Percentiles rank a stretch among this genome's conserved stretches.
These are phyloP conservation scores for Pythium utonaiense DNA, from an alignment of 352 stramenopile genomes.

Conservation along the genomic window DNA sequence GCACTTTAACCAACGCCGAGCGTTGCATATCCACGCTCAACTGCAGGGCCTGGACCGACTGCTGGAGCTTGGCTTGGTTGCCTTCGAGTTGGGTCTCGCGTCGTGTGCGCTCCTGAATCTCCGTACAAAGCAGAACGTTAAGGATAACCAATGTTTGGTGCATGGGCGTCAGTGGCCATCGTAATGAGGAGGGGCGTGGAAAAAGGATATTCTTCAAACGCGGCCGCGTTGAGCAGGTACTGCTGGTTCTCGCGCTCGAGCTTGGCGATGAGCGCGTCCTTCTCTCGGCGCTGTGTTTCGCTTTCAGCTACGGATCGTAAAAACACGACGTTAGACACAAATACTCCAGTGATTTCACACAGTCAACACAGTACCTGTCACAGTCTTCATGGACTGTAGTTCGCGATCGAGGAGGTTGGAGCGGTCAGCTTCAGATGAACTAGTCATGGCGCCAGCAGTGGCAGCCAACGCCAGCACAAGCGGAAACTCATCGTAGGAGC, in stretches of 20 bases:
- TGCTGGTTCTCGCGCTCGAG: constrained; percentile 86
- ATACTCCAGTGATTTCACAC: too few relatives aligned
- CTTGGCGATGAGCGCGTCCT: constrained; percentile 43
- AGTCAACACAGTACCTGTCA: constrained; percentile 27
- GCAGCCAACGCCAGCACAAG: constrained; percentile 74
- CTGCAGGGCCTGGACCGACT: constrained; percentile 57
- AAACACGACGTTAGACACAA: too few relatives aligned
- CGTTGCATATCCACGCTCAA: constrained; percentile 48
- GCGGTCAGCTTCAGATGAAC: constrained; percentile 59
- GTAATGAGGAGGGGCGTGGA: not conserved
- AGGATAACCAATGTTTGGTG: constrained; percentile 30
- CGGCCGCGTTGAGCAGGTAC: constrained; percentile 73
- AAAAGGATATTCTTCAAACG: constrained; percentile 87
- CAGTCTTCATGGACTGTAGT: constrained; percentile 44
- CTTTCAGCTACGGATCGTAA: not conserved
- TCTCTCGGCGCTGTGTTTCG: constrained; percentile 11
- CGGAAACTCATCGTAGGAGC: constrained; percentile 72
- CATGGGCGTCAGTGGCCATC: not conserved
- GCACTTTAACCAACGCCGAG: constrained; percentile 47
- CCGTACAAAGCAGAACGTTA: constrained; percentile 54
- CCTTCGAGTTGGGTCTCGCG: constrained; percentile 62
- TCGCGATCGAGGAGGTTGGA: constrained; percentile 62
- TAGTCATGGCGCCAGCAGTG: constrained; percentile 66
- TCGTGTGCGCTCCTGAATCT: constrained; percentile 75
- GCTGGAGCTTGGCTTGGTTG: constrained; percentile 59